phyloP scores from a whole-genome alignment of 2,329 filamentous ascomycete genomes.

The Leptographium flavum region DNA sequence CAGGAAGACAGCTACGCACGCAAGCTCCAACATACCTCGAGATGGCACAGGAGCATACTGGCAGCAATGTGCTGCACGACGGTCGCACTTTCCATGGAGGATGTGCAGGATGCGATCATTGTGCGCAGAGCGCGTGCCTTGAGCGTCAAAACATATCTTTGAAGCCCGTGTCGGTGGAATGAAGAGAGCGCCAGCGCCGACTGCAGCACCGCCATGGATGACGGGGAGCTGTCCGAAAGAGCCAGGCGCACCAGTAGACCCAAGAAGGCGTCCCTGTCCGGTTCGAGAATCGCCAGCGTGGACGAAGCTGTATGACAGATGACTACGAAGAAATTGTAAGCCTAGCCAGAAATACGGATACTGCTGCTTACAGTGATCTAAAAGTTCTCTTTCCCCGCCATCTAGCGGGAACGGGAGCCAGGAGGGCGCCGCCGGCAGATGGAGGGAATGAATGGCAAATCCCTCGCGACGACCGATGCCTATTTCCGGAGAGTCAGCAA shows the following conservation, averaged over 20 bases:
- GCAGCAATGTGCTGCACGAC: constrained; percentile 2
- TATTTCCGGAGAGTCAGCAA: background rate
- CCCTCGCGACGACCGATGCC: background rate
- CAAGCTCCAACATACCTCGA: constrained; percentile 1
- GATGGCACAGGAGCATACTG: constrained; percentile 4
- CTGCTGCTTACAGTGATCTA: constrained; percentile 2
- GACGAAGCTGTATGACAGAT: background rate
- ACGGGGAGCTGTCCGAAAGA: constrained; percentile 1
- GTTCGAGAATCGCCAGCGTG: constrained; percentile 3
- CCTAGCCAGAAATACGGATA: background rate
- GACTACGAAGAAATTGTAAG: background rate
- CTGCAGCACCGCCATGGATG: constrained; percentile 3
- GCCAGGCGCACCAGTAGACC: constrained; percentile 2
- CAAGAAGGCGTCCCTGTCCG: background rate
- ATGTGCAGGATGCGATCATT: constrained; percentile 1
- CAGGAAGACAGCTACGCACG: background rate
- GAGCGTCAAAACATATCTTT: background rate
- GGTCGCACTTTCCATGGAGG: background rate
- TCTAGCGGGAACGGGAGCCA: constrained; percentile 1
- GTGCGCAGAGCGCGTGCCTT: constrained; percentile 3
- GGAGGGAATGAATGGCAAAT: background rate
- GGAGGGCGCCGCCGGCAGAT: background rate
- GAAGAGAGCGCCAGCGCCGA: constrained; percentile 3
- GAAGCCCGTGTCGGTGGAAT: constrained; percentile 2
- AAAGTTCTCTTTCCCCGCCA: background rate